Conservation (phyloP, 768 basidiomycete species). For the Leucosporidium yakuticum region DNA sequence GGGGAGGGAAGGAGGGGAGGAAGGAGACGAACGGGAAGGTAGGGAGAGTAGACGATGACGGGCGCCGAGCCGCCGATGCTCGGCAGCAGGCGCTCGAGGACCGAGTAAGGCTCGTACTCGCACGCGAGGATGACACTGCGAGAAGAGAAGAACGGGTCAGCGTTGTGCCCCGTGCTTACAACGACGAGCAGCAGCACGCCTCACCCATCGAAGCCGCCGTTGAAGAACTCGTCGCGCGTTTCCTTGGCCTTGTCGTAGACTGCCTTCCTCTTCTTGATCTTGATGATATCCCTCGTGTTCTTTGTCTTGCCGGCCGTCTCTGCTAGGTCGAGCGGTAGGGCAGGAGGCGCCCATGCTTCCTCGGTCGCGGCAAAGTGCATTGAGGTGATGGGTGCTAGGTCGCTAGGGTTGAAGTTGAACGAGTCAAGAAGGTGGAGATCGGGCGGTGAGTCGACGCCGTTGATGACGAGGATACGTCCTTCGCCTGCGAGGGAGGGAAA, state of each 20-base stretch:
- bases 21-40: slow-evolving; percentile 57
- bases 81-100: slow-evolving; percentile 64
- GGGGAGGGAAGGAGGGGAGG: background rate
- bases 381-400: slow-evolving; percentile 54
- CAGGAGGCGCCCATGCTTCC: slow-evolving; percentile 65
- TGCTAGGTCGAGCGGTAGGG: slow-evolving; percentile 24
- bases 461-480: slow-evolving; percentile 75
- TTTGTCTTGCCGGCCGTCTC: slow-evolving; percentile 41
- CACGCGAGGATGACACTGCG: slow-evolving; percentile 69
- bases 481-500: slow-evolving; percentile 50
- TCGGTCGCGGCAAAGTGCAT: slow-evolving; percentile 89
- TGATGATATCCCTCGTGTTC: slow-evolving; percentile 38
- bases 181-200: slow-evolving; percentile 32
- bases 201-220: slow-evolving; percentile 83
- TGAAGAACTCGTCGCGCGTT: slow-evolving; percentile 72
- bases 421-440: slow-evolving; percentile 72
- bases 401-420: slow-evolving; percentile 75
- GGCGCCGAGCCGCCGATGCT: slow-evolving; percentile 80
- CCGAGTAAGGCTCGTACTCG: slow-evolving; percentile 75
- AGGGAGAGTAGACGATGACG: slow-evolving; percentile 78
- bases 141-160: background rate
- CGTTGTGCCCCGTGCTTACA: background rate
- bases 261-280: slow-evolving; percentile 69
- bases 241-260: slow-evolving; percentile 58
- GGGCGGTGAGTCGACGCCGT: slow-evolving; percentile 85